phyloP scores from a whole-genome alignment of 257 asterid species.

The Verbena officinalis region DNA sequence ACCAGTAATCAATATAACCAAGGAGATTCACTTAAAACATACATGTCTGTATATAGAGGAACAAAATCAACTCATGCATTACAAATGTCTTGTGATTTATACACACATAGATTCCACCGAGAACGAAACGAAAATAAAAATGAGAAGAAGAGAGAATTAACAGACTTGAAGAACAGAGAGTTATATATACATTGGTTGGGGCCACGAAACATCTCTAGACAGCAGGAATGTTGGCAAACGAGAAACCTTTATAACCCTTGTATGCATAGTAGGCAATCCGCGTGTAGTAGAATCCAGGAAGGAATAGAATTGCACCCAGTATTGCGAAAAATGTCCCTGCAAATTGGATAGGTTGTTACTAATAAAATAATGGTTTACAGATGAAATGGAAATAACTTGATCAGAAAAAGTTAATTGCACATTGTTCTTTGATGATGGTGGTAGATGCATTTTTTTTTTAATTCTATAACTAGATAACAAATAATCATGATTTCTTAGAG shows the following conservation, averaged over 20 bases:
- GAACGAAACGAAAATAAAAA: not conserved
- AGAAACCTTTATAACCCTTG: slow-evolving; percentile 96
- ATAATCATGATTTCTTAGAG: not conserved
- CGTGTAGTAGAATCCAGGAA: slow-evolving; percentile 94
- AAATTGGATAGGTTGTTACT: slow-evolving; percentile 23
- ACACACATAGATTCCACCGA: slow-evolving; percentile 31
- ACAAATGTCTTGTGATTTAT: slow-evolving; percentile 27
- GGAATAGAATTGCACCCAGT: slow-evolving; percentile 81
- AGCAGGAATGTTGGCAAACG: slow-evolving; percentile 85
- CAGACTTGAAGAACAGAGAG: slow-evolving; percentile 26
- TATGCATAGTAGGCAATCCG: slow-evolving; percentile 95
- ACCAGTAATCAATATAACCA: too few species aligned
- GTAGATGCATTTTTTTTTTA: not conserved
- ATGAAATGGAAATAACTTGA: not conserved
- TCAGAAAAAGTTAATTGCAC: not conserved
- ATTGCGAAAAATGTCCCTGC: slow-evolving; percentile 83
- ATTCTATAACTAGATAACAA: not conserved
- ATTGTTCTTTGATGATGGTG: not conserved
- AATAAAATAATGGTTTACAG: not conserved
- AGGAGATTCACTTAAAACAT: slow-evolving; percentile 6
- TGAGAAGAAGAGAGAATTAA: slow-evolving; percentile 25
- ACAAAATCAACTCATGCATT: slow-evolving; percentile 25
- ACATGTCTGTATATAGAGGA: slow-evolving; percentile 21
- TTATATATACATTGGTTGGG: slow-evolving; percentile 59
- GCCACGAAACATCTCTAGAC: slow-evolving; percentile 49